Evolutionary conservation across 495 filamentous ascomycete genomes (phyloP).

Genomic region (Stereocaulon alpinum): DNA sequence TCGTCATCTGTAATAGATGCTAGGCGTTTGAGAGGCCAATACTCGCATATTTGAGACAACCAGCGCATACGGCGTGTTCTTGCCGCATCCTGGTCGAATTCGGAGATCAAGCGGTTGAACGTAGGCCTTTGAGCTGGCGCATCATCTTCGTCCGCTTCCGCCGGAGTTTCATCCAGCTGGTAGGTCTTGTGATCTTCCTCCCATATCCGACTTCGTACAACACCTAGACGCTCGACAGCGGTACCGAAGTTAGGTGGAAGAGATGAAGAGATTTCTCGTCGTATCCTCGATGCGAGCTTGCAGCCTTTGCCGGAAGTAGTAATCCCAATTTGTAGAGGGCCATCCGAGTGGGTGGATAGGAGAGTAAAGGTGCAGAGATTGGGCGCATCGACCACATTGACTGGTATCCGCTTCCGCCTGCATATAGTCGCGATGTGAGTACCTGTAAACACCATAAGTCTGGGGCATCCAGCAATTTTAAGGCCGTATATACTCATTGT

Average conservation of each 20-base stretch:
- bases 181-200: constrained; percentile 58
- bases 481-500: constrained; percentile 28
- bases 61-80: constrained; percentile 81
- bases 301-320: constrained; percentile 94
- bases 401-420: constrained; percentile 68
- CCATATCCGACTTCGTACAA: constrained; percentile 64
- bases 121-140: constrained; percentile 67
- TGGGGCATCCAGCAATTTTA: not conserved
- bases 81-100: constrained; percentile 60
- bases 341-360: constrained; percentile 78
- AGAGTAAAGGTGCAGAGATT: constrained; percentile 83
- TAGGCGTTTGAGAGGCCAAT: constrained; percentile 83
- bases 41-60: constrained; percentile 95
- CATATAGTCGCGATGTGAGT: constrained; percentile 66
- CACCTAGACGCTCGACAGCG: constrained; percentile 69
- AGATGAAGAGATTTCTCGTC: constrained; percentile 71
- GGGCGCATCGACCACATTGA: constrained; percentile 86
- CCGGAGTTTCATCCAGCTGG: constrained; percentile 32
- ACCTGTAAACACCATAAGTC: constrained; percentile 31
- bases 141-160: constrained; percentile 68
- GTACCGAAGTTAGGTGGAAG: constrained; percentile 74
- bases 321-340: constrained; percentile 88
- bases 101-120: constrained; percentile 74
- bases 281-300: constrained; percentile 84
- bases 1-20: constrained; percentile 71